Conservation (phyloP, 148 eudicot genomes). For the Heliosperma pusillum region DNA sequence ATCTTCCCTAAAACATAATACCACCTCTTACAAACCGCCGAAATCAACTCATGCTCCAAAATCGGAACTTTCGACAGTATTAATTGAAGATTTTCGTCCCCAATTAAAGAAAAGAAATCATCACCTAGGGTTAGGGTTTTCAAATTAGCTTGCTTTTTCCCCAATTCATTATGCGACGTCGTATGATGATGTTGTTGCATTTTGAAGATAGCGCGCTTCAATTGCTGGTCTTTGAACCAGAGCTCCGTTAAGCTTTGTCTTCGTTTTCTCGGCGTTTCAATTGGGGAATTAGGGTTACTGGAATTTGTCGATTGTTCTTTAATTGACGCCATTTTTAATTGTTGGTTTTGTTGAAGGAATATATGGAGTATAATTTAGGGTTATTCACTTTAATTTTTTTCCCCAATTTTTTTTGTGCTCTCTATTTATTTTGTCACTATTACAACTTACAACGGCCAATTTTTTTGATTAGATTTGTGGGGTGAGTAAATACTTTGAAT, state of each 20-base stretch:
- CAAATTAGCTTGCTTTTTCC: neutral
- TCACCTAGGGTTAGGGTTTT: constrained; percentile 18
- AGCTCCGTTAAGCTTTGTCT: constrained; percentile 47
- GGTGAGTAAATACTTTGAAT: constrained; percentile 14
- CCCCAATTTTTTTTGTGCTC: constrained; percentile 7
- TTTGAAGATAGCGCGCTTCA: constrained; percentile 45
- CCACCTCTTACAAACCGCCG: constrained; percentile 79
- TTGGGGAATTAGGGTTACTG: constrained; percentile 20
- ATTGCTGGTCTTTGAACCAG: constrained; percentile 45
- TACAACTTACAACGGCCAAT: constrained; percentile 46
- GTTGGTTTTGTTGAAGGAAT: neutral
- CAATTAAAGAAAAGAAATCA: constrained; percentile 40
- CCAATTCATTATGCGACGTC: constrained; percentile 4
- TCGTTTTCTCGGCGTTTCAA: constrained; percentile 27
- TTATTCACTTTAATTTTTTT: constrained; percentile 14
- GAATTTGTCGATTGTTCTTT: constrained; percentile 21
- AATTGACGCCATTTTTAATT: constrained; percentile 30
- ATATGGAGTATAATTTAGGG: constrained; percentile 20
- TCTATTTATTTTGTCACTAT: constrained; percentile 8
- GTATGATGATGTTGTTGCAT: constrained; percentile 40
- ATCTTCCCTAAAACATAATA: constrained; percentile 43
- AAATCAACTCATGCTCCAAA: constrained; percentile 38
- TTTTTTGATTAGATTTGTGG: constrained; percentile 34
- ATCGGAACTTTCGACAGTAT: constrained; percentile 45
- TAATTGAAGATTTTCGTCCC: neutral